phyloP scores from a whole-genome alignment of 1,284 basidiomycete species.

The Leucoagaricus sp. region DNA sequence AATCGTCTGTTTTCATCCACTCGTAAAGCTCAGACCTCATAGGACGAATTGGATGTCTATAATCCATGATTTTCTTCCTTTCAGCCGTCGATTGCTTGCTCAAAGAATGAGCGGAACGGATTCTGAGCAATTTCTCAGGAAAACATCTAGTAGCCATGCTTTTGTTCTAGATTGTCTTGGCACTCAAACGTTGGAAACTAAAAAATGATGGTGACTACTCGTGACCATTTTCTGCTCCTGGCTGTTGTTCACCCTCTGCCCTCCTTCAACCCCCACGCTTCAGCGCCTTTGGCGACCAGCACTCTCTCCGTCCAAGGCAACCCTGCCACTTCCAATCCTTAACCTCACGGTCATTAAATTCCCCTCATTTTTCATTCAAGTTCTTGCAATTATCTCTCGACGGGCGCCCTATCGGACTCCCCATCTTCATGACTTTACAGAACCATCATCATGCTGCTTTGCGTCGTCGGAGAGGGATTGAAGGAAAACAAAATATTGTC shows the following conservation, averaged over 20 bases:
- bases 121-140: neutral
- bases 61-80: too few species aligned
- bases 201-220: slow-evolving; percentile 10
- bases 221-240: slow-evolving; percentile 12
- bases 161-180: neutral
- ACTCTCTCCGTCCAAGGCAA: neutral
- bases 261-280: neutral
- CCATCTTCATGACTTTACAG: neutral
- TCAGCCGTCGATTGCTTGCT: too few species aligned
- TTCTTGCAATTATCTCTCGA: neutral
- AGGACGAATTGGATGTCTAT: too few species aligned
- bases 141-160: neutral
- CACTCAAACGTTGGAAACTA: neutral
- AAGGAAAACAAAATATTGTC: neutral
- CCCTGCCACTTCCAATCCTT: slow-evolving; percentile 8
- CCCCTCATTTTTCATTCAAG: neutral
- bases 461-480: neutral
- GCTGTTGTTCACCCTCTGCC: neutral
- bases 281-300: neutral
- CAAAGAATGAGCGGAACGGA: too few species aligned
- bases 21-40: too few species aligned
- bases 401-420: neutral
- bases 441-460: neutral
- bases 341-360: slow-evolving; percentile 4
- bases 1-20: too few species aligned